Conservation (phyloP, 306 rosid species). For the Gastrolobium bilobum region DNA sequence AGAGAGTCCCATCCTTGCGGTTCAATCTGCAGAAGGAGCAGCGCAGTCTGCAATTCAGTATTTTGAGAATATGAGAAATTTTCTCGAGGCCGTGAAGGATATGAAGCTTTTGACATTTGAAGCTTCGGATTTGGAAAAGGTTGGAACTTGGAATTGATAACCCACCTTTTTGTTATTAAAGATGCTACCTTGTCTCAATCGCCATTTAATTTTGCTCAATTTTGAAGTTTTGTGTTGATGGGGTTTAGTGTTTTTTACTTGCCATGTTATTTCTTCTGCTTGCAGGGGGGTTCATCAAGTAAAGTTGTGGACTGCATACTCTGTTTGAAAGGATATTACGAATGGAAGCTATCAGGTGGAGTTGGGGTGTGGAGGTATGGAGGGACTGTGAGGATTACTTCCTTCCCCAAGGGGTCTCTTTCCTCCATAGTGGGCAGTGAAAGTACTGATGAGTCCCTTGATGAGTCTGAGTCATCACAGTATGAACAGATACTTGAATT, state of each 20-base stretch:
- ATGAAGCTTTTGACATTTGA: conserved; percentile 95
- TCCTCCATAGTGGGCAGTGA: conserved; percentile 67
- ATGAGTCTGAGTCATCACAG: conserved; percentile 80
- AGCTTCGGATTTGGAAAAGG: conserved; percentile 98
- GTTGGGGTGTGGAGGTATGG: conserved; percentile 99
- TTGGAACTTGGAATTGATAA: conserved; percentile 25
- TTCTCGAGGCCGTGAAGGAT: conserved; percentile 85
- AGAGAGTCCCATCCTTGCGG: conserved; percentile 68
- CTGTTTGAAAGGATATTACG: conserved; percentile 92
- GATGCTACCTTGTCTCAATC: conserved; percentile 10
- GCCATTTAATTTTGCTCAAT: neutral
- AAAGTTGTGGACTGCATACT: conserved; percentile 98
- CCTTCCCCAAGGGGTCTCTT: conserved; percentile 73
- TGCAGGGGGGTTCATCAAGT: conserved; percentile 87
- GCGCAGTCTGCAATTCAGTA: conserved; percentile 97
- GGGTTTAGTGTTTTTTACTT: neutral
- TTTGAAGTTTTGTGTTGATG: neutral
- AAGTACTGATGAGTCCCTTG: conserved; percentile 71
- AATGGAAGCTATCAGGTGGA: conserved; percentile 94
- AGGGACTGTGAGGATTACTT: conserved; percentile 90
- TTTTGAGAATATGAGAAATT: conserved; percentile 95
- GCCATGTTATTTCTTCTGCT: neutral
- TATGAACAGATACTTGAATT: conserved; percentile 79
- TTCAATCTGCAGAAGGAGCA: conserved; percentile 82
- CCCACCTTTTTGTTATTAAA: neutral